Base-by-base conservation (phyloP, 192 early-diverging fungal genomes). In the Entomortierella lignicola region DNA sequence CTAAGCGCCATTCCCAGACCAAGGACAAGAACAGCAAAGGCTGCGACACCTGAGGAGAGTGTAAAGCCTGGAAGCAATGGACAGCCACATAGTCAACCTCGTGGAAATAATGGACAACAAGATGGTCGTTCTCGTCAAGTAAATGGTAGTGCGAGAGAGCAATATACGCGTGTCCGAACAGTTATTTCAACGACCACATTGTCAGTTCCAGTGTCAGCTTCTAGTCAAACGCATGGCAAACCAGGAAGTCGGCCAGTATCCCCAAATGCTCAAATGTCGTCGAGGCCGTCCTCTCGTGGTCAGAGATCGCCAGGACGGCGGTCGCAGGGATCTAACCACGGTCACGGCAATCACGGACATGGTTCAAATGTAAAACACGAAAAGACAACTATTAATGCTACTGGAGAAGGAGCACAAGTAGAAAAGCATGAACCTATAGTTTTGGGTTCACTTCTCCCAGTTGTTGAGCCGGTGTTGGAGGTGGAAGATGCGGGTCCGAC, bases 231-330 rank as follows among this genome's bases (percentile, higher is more conserved):
- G 39, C 39, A 21, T 30, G 55, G 39, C 13, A 71, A 62, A 37
- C 1, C 52, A 42, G 57, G 47, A 39, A 59, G 55, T 20, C 29
- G 44, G 8, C 39, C 55, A 17, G 60, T 12, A 51, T 57, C 60
- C 17, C 48, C 70, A 51, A 32, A 18, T 12, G 48, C 26, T 26
- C 42, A n/a, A 2, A 27, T 30, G 52, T 18, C 58, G 21, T 54
- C 26, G 27, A 48, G 51, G 23, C 17, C 26, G 41, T 66, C 55
- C 18, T 47, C 63, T 12, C 72, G 72, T 26, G 44, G 52, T 30
- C 66, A 63, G 31, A 47, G 48, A 59, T 77, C 73, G 5, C 73
- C 73, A 23, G 73, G 73, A 27, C 65, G 73, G 30, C 60, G 66
- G 50, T 54, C 62, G 47, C 61, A 61, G 42, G 51, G 53, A 56